Evolutionary conservation across 2,329 filamentous ascomycete genomes (phyloP).

Genomic region (Chrysosphaeria jannelii): DNA sequence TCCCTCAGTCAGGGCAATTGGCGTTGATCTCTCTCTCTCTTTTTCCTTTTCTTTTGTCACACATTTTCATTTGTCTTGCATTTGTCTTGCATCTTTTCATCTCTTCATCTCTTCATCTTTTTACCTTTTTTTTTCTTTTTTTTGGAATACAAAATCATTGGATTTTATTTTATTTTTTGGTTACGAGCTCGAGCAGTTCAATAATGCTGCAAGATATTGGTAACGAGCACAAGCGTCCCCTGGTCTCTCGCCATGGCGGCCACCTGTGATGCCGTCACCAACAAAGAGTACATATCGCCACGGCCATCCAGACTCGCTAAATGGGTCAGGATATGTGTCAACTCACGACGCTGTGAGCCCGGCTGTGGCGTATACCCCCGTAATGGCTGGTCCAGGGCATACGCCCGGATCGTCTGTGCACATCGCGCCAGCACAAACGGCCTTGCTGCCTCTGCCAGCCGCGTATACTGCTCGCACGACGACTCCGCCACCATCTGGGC

Average conservation of each 20-base stretch:
- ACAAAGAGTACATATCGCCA: slow-evolving; percentile 47
- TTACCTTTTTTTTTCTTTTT: background rate
- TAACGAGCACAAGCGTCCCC: slow-evolving; percentile 23
- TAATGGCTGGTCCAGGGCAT: slow-evolving; percentile 73
- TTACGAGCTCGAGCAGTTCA: slow-evolving; percentile 30
- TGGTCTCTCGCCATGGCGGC: slow-evolving; percentile 27
- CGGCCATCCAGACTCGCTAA: slow-evolving; percentile 42
- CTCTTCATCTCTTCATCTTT: no score
- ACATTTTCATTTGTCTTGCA: no score
- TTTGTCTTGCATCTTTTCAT: no score
- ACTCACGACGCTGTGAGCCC: slow-evolving; percentile 45
- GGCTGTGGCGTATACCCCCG: slow-evolving; percentile 75
- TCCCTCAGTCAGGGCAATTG: slow-evolving; percentile 83
- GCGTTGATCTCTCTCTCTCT: slow-evolving; percentile 17
- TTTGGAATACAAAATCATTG: background rate
- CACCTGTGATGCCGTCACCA: slow-evolving; percentile 30
- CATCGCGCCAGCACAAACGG: slow-evolving; percentile 61
- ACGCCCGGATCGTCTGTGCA: slow-evolving; percentile 52
- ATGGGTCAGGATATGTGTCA: slow-evolving; percentile 37
- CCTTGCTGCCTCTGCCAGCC: slow-evolving; percentile 44
- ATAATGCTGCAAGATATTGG: no score
- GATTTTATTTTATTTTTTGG: slow-evolving; percentile 7
- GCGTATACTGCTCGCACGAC: slow-evolving; percentile 13
- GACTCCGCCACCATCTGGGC: slow-evolving; percentile 3
- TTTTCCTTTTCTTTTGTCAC: no score